A percentile compares a stretch with the other conserved stretches of the same genome.
Conservation (phyloP, 2,329 filamentous ascomycete genomes). For the Botrytis galanthina region DNA sequence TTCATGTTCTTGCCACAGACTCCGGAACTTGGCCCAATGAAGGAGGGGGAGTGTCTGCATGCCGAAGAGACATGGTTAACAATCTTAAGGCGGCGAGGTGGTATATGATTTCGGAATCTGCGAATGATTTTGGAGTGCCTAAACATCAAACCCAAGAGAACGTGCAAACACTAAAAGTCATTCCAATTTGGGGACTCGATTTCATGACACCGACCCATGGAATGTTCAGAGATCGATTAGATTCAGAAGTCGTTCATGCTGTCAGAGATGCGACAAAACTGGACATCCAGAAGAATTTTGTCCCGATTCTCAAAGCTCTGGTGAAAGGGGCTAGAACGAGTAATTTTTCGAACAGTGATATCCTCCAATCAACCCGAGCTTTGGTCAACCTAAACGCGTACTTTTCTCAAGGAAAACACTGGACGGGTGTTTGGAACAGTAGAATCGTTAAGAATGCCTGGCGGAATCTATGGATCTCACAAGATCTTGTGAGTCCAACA, state of each 20-base stretch:
- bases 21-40: constrained; percentile 38
- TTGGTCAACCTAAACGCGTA: constrained; percentile 34
- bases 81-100: constrained; percentile 48
- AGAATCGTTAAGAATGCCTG: constrained; percentile 47
- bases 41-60: constrained; percentile 49
- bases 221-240: constrained; percentile 48
- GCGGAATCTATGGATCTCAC: constrained; percentile 46
- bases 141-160: constrained; percentile 50
- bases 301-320: constrained; percentile 50
- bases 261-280: constrained; percentile 43
- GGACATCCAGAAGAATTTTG: constrained; percentile 53
- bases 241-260: constrained; percentile 47
- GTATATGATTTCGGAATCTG: constrained; percentile 52
- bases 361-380: constrained; percentile 40
- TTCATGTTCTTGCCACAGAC: constrained; percentile 45
- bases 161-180: constrained; percentile 48
- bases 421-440: constrained; percentile 48
- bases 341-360: constrained; percentile 46
- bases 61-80: constrained; percentile 51
- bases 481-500: constrained; percentile 44
- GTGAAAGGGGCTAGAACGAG: constrained; percentile 50
- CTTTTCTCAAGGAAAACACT: constrained; percentile 43
- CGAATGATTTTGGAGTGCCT: constrained; percentile 50
- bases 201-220: constrained; percentile 50
- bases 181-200: constrained; percentile 51